Conservation (phyloP, 2,329 filamentous ascomycete genomes). For the Verticillium nonalfalfae region DNA sequence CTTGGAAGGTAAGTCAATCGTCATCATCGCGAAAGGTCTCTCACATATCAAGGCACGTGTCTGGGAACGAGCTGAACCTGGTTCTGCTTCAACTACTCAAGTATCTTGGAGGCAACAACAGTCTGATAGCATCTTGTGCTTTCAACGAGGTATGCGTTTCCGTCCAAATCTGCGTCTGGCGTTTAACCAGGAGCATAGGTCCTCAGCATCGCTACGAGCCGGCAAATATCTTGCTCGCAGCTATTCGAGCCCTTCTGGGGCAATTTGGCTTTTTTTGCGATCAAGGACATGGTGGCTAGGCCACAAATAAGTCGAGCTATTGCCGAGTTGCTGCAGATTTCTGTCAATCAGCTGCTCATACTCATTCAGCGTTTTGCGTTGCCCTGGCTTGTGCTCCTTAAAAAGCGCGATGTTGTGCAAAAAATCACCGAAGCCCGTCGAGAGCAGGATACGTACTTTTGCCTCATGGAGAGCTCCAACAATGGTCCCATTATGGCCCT, state of each 20-base stretch:
- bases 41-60: constrained; percentile 46
- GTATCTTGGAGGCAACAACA: constrained; percentile 78
- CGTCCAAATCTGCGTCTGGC: background rate
- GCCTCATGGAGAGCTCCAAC: constrained; percentile 50
- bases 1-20: constrained; percentile 56
- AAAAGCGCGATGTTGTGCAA: constrained; percentile 70
- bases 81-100: constrained; percentile 78
- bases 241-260: constrained; percentile 87
- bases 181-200: constrained; percentile 30
- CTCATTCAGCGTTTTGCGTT: constrained; percentile 75
- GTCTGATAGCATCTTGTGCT: constrained; percentile 71
- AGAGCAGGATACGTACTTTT: constrained; percentile 54
- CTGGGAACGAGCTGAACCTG: constrained; percentile 79
- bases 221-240: constrained; percentile 54
- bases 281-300: constrained; percentile 72
- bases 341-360: constrained; percentile 66
- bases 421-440: constrained; percentile 75
- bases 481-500: constrained; percentile 52
- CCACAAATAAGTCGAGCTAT: constrained; percentile 79
- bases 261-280: constrained; percentile 72
- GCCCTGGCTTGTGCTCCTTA: constrained; percentile 77
- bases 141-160: constrained; percentile 64
- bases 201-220: constrained; percentile 61
- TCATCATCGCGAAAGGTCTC: background rate
- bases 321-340: constrained; percentile 74